Conservation (phyloP, 2,329 filamentous ascomycete genomes). For the Sporothrix luriei region DNA sequence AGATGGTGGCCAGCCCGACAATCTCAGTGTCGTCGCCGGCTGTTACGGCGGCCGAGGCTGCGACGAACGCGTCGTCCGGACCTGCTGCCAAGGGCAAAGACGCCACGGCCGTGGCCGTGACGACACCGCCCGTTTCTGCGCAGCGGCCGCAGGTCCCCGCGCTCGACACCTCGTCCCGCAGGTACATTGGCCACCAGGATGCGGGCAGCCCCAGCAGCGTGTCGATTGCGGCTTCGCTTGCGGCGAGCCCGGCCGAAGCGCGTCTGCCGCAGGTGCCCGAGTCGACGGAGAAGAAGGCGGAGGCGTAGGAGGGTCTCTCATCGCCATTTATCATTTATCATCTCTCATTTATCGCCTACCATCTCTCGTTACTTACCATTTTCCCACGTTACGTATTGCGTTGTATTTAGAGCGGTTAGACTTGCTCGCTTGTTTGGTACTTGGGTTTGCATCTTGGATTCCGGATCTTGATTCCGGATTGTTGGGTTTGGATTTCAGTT, state of each 20-base stretch:
- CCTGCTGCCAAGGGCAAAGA: conserved; percentile 24
- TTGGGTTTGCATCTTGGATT: not conserved
- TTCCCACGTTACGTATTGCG: not conserved
- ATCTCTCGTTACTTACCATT: not conserved
- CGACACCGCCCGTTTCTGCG: not conserved
- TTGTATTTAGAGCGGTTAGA: conserved; percentile 9
- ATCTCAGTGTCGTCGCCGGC: conserved; percentile 34
- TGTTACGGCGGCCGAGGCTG: not conserved
- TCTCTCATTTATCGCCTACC: no score
- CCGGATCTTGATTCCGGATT: not conserved
- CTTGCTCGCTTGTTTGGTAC: not conserved
- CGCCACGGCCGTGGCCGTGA: not conserved
- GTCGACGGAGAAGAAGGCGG: not conserved
- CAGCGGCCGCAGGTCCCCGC: conserved; percentile 17
- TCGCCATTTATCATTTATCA: not conserved
- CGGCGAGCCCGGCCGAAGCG: conserved; percentile 31
- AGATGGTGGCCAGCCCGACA: conserved; percentile 34
- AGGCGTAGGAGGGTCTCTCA: not conserved
- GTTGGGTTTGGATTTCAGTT: not conserved
- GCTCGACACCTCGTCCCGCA: conserved; percentile 25
- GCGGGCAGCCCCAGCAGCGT: conserved; percentile 22
- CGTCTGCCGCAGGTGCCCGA: conserved; percentile 24
- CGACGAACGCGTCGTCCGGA: not conserved
- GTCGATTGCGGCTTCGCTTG: conserved; percentile 25
- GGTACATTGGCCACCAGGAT: conserved; percentile 26